Evolutionary conservation across 257 asterid genomes (phyloP).

Genomic region (Solanum tarapatanum): DNA sequence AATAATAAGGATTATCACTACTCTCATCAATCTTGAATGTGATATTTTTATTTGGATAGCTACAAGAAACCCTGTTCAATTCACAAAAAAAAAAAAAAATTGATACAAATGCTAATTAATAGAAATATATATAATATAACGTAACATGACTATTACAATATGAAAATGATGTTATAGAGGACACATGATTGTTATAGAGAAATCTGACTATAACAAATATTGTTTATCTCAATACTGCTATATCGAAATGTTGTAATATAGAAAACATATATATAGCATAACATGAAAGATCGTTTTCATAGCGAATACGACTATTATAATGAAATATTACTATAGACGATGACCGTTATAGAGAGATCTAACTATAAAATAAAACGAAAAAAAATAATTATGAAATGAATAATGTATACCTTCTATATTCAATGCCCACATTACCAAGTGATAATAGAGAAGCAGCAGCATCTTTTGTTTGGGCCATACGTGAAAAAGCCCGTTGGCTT

Average conservation of each 20-base stretch:
- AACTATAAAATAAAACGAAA: background rate
- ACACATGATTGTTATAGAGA: rapidly evolving
- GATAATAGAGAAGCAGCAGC: conserved; percentile 48
- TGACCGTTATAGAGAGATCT: background rate
- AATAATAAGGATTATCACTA: conserved; percentile 64
- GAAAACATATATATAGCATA: background rate
- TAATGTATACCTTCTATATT: conserved; percentile 37
- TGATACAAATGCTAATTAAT: background rate
- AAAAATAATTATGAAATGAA: too few relatives aligned
- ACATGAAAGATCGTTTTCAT: background rate
- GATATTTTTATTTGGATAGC: conserved; percentile 58
- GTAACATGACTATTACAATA: background rate
- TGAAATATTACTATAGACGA: background rate
- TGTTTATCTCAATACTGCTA: background rate
- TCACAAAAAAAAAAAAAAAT: background rate
- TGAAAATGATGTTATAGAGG: background rate
- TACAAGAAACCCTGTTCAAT: conserved; percentile 66
- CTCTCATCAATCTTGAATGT: conserved; percentile 58
- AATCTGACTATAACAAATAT: too few relatives aligned
- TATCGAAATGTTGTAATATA: too few relatives aligned
- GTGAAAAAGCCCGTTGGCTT: conserved; percentile 51
- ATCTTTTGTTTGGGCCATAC: conserved; percentile 62
- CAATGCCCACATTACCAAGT: conserved; percentile 47
- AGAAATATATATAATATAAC: background rate
- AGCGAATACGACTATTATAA: background rate